These are phyloP conservation scores for Globisporangium sylvaticum DNA, from an alignment of 352 stramenopile species.

Conservation along the genomic window DNA sequence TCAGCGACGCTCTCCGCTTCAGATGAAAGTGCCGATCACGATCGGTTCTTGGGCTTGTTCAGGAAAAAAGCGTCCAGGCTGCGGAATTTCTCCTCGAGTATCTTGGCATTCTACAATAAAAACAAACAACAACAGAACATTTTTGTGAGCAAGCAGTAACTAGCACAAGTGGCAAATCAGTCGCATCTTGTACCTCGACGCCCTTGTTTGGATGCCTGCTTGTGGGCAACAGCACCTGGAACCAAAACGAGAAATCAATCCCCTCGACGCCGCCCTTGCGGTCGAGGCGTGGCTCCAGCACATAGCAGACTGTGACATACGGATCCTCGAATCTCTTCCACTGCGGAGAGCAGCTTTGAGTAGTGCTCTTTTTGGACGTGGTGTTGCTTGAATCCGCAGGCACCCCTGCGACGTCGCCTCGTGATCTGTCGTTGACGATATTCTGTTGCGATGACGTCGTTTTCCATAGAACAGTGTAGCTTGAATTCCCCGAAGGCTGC, in stretches of 20 bases:
- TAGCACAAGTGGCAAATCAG: not conserved
- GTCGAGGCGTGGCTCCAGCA: slow-evolving; percentile 23
- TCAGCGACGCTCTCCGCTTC: not conserved
- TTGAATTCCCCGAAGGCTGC: not conserved
- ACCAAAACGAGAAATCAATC: slow-evolving; percentile 26
- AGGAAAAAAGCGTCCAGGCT: slow-evolving; percentile 13
- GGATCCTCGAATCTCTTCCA: slow-evolving; percentile 37
- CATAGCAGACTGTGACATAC: slow-evolving; percentile 26
- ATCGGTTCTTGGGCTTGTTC: not conserved
- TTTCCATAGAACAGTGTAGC: slow-evolving; percentile 36
- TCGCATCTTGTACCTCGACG: slow-evolving; percentile 13
- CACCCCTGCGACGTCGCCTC: not conserved
- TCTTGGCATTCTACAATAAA: slow-evolving; percentile 3
- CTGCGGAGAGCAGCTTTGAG: not conserved
- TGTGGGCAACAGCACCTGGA: slow-evolving; percentile 23
- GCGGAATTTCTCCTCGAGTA: slow-evolving; percentile 15
- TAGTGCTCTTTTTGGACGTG: not conserved
- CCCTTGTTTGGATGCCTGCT: not conserved
- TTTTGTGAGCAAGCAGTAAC: not conserved
- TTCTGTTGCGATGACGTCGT: slow-evolving; percentile 27
- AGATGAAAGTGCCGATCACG: not conserved
- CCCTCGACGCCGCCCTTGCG: slow-evolving; percentile 7
- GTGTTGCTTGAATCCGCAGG: not conserved
- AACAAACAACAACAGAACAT: not conserved
- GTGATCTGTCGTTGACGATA: slow-evolving; percentile 3